Base-by-base conservation (phyloP, 352 stramenopile genomes). In the Blastocystis sp. region DNA sequence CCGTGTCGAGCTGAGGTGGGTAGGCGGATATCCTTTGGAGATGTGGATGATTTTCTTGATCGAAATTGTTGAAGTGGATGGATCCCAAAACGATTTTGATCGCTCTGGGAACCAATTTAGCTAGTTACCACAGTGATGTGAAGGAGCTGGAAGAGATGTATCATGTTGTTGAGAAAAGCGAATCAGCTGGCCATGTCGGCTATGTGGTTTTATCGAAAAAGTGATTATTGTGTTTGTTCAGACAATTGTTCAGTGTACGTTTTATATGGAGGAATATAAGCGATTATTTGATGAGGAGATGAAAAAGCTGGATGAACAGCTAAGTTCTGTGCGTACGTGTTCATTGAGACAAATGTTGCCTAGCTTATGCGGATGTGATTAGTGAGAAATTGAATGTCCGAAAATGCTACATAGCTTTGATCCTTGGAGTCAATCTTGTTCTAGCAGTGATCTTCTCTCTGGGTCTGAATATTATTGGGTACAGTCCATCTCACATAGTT, bases 301-400 rank as follows among this genome's bases (percentile, higher is more conserved):
- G 73, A 50, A 84, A 26, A 50, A 68, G 47, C 54, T 84, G 6
- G 73, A 84, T 47, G 55, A 47, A n/a, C 20, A 39, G 20, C 53
- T 84, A 11, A 84, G 47, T 23, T 47, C 29, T 45, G 53, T 84
- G n/a, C 73, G 73, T 84, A 84, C 20, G 73, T 26, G 56, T 59
- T 23, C 18, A n/a, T 39, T 20, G 53, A 66, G 4, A 15, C 8
- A n/a, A n/a, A 15, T 43, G 45, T 26, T 53, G 8, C 2, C 11
- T 84, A 84, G 73, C 73, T 55, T 84, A 84, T 47, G 62, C 62
- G 53, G 56, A 84, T 13, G 68, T 69, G 50, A 55, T 84, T 53
- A 41, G 43, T 9, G 29, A 84, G n/a, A 84, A 84, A 37, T 11
- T 64, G 8, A 26, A 64, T 6, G 15, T 84, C 6, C 73, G 73